Conservation (phyloP, 805 yeast genomes). For the Zygosaccharomyces gambellarensis region DNA sequence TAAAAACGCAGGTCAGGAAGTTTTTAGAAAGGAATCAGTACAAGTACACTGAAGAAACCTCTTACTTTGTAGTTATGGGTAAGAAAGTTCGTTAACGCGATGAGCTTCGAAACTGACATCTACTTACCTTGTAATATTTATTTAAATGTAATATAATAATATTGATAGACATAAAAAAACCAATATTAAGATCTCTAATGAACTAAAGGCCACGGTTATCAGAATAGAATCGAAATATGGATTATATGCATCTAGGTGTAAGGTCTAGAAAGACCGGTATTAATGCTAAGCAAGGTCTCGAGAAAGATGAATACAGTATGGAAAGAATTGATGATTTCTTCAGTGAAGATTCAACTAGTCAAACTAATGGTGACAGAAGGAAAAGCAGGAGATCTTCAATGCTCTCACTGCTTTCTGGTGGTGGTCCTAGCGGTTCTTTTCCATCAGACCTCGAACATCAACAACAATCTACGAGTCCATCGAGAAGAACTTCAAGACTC, state of each 20-base stretch:
- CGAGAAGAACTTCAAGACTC: slow-evolving; percentile 7
- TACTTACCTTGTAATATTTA: not conserved
- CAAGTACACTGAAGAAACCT: slow-evolving; percentile 43
- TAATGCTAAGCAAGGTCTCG: slow-evolving; percentile 42
- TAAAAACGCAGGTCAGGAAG: slow-evolving; percentile 41
- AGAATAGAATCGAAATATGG: slow-evolving; percentile 27
- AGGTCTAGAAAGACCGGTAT: slow-evolving; percentile 66
- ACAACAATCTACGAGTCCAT: slow-evolving; percentile 2
- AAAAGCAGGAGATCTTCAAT: slow-evolving; percentile 24
- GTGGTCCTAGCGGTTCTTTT: not conserved
- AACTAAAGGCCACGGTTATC: not conserved
- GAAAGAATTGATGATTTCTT: slow-evolving; percentile 70
- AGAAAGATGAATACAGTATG: slow-evolving; percentile 56
- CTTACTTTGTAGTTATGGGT: slow-evolving; percentile 44
- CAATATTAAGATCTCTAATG: not conserved
- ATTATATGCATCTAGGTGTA: slow-evolving; percentile 47
- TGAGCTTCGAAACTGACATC: not conserved
- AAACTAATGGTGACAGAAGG: slow-evolving; percentile 13
- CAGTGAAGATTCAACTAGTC: slow-evolving; percentile 40
- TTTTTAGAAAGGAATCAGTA: slow-evolving; percentile 38
- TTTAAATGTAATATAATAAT: not conserved
- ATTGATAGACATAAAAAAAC: not conserved
- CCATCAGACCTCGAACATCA: not conserved
- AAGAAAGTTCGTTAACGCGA: slow-evolving; percentile 18
- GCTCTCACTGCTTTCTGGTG: slow-evolving; percentile 7